A percentile compares a stretch with the other conserved stretches of the same genome.
phyloP scores from a whole-genome alignment of 139 green algal genomes.

The Coelastrella sp. region DNA sequence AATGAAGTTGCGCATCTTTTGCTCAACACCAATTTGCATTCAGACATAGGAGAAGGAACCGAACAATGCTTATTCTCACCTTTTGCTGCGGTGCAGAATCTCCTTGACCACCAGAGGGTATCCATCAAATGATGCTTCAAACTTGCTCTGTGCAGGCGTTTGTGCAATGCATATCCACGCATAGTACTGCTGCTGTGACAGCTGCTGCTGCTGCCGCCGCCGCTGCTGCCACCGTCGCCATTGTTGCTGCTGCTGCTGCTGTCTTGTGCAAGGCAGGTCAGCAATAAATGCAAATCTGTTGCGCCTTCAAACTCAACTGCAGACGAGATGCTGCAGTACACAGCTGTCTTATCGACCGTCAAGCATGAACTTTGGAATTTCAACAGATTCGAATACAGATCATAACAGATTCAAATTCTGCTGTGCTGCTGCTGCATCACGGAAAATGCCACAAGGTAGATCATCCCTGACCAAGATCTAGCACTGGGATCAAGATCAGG shows the following conservation, averaged over 20 bases:
- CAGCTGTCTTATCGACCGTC: constrained; percentile 21
- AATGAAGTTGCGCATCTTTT: no score
- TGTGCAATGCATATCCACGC: no score
- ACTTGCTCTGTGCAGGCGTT: no score
- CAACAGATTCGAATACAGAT: neutral
- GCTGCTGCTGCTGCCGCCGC: neutral
- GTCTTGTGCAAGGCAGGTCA: neutral
- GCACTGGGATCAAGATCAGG: neutral
- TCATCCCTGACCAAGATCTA: neutral
- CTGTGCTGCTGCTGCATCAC: neutral
- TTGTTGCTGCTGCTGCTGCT: neutral
- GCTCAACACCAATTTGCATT: no score
- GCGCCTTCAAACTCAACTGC: neutral
- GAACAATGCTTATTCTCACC: no score
- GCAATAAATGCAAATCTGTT: constrained; percentile 24
- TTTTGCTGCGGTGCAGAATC: no score
- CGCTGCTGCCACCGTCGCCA: neutral
- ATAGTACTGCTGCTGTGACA: neutral
- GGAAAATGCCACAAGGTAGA: neutral
- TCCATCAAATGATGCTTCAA: neutral
- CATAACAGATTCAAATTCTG: neutral
- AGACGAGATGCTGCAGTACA: constrained; percentile 18
- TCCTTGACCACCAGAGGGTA: no score
- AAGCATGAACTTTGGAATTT: constrained; percentile 10
- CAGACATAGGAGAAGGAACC: no score